These are phyloP conservation scores for Hortaea werneckii DNA, from an alignment of 2,329 filamentous ascomycete species.

Conservation along the genomic window DNA sequence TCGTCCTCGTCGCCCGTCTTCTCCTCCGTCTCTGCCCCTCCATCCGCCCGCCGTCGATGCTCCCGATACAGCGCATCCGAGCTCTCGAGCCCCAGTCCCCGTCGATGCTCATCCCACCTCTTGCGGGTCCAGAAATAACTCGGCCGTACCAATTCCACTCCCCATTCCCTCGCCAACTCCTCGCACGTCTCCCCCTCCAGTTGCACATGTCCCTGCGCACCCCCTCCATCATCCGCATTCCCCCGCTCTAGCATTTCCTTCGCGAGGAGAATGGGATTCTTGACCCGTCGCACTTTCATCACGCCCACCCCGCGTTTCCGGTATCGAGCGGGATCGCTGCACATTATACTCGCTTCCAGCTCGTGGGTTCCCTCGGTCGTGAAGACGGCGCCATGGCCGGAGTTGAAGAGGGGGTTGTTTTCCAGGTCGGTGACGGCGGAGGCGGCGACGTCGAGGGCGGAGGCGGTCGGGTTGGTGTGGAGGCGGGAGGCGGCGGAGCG, in stretches of 20 bases:
- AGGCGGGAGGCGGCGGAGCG: slow-evolving; percentile 21
- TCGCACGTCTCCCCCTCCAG: slow-evolving; percentile 61
- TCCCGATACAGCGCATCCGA: slow-evolving; percentile 32
- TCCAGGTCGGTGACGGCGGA: slow-evolving; percentile 68
- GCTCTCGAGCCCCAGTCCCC: slow-evolving; percentile 42
- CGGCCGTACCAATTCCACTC: slow-evolving; percentile 57
- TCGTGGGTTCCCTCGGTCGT: slow-evolving; percentile 74
- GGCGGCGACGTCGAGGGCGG: slow-evolving; percentile 63
- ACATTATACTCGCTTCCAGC: slow-evolving; percentile 81
- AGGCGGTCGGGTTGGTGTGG: slow-evolving; percentile 27
- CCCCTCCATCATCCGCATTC: slow-evolving; percentile 48
- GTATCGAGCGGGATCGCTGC: slow-evolving; percentile 48
- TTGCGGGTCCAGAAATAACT: slow-evolving; percentile 70
- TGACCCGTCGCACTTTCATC: slow-evolving; percentile 62
- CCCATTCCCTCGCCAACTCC: slow-evolving; percentile 55
- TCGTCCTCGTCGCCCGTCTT: neutral
- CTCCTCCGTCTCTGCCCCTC: too few species aligned
- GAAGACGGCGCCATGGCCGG: slow-evolving; percentile 75
- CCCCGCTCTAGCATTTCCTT: slow-evolving; percentile 59
- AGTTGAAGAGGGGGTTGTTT: slow-evolving; percentile 74
- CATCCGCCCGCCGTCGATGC: slow-evolving; percentile 23
- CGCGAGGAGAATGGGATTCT: slow-evolving; percentile 69
- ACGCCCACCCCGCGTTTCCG: slow-evolving; percentile 71
- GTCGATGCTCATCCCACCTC: slow-evolving; percentile 67
- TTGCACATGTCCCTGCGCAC: slow-evolving; percentile 60